Evolutionary conservation across 371 early-diverging fungal genomes (phyloP), one percentile per base, ranked within the genome.

Genomic region (Mucor circinelloides): DNA sequence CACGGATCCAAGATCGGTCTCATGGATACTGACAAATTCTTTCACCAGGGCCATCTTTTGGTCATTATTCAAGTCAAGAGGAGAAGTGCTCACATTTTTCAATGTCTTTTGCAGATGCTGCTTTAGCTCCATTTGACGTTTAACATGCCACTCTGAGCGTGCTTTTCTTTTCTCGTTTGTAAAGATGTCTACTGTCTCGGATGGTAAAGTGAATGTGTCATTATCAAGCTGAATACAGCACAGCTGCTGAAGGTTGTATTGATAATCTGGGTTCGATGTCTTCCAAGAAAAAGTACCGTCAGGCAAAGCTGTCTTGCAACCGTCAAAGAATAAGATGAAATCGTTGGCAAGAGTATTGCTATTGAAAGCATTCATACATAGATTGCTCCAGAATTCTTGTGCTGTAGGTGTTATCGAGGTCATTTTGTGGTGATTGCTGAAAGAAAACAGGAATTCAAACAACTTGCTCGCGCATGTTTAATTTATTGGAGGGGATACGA

Each of bases 241-340:
- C 7, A 69, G n/a, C 7, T 59, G 30, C 28, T 54, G 6, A 12
- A 64, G 32, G 6, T 54, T n/a, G 7, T 52, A 19, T 34, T 60
- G 64, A 48, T 59, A 60, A 3, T 64, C 64, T n/a, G 28, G 23
- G 27, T 23, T 13, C 9, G 36, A 6, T 1, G 60, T 64, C 10
- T 32, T 59, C 60, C 64, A 69, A 28, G 6, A n/a, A 19, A 38
- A 66, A 5, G 2, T 0, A 21, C 27, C 28, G 9, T 63, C 40
- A 6, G 32, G 6, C 17, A 7, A 13, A 10, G 46, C 7, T 23
- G 32, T 66, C 32, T 62, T 61, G 23, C 66, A 70, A 3, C 58
- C 32, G 19, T 78, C 75, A 12, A 78, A 21, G 60, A 69, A 75
- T 5, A 78, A 21, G 7, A 78, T 55, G n/a, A 75, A 52, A 27